A percentile compares a stretch with the other conserved stretches of the same genome.
Conservation (phyloP, 129 eudicot genomes). For the Artemisia annua region DNA sequence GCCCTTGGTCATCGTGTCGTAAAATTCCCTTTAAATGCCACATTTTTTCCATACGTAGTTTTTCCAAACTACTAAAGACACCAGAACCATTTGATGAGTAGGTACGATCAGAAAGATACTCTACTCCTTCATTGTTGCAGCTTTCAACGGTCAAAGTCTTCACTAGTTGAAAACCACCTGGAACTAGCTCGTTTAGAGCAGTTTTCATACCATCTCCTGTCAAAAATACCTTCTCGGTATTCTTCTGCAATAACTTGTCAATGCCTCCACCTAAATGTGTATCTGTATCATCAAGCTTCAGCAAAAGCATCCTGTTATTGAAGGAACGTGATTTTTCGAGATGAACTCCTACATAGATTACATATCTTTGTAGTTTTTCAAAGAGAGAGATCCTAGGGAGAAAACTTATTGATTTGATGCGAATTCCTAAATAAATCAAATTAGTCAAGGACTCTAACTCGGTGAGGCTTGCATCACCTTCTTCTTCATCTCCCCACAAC, state of each 20-base stretch:
- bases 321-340: slow-evolving; percentile 29
- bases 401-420: slow-evolving; percentile 19
- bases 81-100: slow-evolving; percentile 14
- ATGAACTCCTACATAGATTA: slow-evolving; percentile 32
- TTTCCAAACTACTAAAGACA: slow-evolving; percentile 33
- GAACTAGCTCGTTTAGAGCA: slow-evolving; percentile 36
- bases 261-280: slow-evolving; percentile 32
- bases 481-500: slow-evolving; percentile 28
- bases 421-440: slow-evolving; percentile 37
- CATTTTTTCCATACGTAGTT: slow-evolving; percentile 28
- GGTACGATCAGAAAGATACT: slow-evolving; percentile 29
- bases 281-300: slow-evolving; percentile 24
- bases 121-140: slow-evolving; percentile 28
- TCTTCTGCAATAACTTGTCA: slow-evolving; percentile 27
- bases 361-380: slow-evolving; percentile 34
- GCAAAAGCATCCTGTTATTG: slow-evolving; percentile 32
- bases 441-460: slow-evolving; percentile 33
- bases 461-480: slow-evolving; percentile 29
- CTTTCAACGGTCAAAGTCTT: slow-evolving; percentile 31
- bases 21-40: slow-evolving; percentile 37
- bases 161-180: slow-evolving; percentile 32
- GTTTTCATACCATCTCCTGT: slow-evolving; percentile 37
- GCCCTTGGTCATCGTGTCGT: slow-evolving; percentile 24
- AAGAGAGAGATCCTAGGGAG: slow-evolving; percentile 25
- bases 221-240: slow-evolving; percentile 35